Evolutionary conservation across 2,329 filamentous ascomycete genomes (phyloP), one percentile per base, ranked within the genome.

Genomic region (Neophaeococcomyces aloes): DNA sequence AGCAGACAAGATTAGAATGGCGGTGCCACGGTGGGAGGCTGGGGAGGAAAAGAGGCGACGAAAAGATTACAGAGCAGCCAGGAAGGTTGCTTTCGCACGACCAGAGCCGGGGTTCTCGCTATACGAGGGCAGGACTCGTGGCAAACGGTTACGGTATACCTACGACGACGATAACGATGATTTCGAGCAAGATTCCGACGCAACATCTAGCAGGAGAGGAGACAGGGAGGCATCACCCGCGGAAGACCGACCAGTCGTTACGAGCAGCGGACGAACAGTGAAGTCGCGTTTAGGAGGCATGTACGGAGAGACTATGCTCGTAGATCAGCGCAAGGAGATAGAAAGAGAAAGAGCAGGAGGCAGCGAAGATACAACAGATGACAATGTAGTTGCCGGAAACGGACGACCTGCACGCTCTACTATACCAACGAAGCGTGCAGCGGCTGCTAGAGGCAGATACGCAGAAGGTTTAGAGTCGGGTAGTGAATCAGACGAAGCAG

Each of bases 11-110:
- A 93, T 98, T 57, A 63, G 73, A 29, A 75, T 78, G 41, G 88
- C 87, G 8, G 76, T 96, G 27, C 86, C 88, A 27, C 79, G 87
- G 27, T 95, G 98, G 55, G 89, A 96, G 63, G 86, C 83, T 29
- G 88, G 86, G 4, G 88, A 96, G 65, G 87, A 94, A 84, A 96
- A 95, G 75, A 85, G 91, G 44, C 86, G 81, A 63, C 83, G 88
- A 34, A 83, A 91, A 46, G 91, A 98, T 57, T 96, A 98, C 58
- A 81, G 91, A 13, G 77, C 86, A 59, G 74, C 79, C 55, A 85
- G 86, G 50, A 89, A 89, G 59, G 85, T 89, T 48, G 81, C 84
- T 47, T 96, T 96, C 65, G 76, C 83, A 53, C 78, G 87, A 4
- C 86, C 87, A 4, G 88, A 94, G 55, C 81, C 83, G 7, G 87